These are phyloP conservation scores for Puccinia novopanici DNA, from an alignment of 1,284 basidiomycete species.

Conservation along the genomic window DNA sequence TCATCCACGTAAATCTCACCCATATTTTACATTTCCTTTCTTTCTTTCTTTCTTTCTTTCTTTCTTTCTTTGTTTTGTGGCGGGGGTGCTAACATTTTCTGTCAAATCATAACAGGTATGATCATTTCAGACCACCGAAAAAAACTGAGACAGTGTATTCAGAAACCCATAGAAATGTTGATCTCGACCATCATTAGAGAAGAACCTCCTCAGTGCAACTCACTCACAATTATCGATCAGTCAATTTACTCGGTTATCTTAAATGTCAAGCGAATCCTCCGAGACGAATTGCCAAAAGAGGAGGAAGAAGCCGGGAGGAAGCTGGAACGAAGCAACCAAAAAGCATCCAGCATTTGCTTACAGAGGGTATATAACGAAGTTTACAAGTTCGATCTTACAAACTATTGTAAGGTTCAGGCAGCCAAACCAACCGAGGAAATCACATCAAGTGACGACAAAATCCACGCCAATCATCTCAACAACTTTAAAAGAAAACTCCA, in stretches of 20 bases:
- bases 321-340: neutral
- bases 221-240: neutral
- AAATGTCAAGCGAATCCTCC: neutral
- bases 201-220: neutral
- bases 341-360: neutral
- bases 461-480: conserved; percentile 1
- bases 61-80: neutral
- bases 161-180: neutral
- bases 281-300: neutral
- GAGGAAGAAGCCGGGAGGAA: neutral
- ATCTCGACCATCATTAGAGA: neutral
- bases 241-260: conserved; percentile 12
- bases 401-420: neutral
- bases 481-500: neutral
- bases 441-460: neutral
- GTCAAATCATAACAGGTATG: neutral
- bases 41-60: neutral
- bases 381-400: conserved; percentile 7
- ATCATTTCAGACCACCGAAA: neutral
- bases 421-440: neutral
- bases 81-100: neutral
- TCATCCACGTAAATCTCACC: conserved; percentile 6
- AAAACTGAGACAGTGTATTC: neutral
- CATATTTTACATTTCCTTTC: too few relatives aligned
- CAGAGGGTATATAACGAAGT: conserved; percentile 25